Conservation (phyloP, 148 eudicot species). For the Nyssa sinensis region DNA sequence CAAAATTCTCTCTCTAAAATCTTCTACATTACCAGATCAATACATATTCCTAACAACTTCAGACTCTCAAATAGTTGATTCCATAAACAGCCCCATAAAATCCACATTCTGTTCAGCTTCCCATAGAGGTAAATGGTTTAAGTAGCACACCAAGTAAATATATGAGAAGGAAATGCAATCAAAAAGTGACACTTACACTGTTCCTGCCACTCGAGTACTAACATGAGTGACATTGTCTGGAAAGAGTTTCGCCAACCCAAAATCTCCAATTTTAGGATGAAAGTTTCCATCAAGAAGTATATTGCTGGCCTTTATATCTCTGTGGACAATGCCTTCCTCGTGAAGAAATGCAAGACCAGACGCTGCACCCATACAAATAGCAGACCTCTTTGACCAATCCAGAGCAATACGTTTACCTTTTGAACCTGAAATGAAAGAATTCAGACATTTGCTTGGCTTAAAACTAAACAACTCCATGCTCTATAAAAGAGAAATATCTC, state of each 20-base stretch:
- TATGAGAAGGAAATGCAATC: neutral
- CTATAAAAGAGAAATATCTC: neutral
- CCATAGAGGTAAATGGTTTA: neutral
- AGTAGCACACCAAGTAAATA: neutral
- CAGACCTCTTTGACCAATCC: slow-evolving; percentile 52
- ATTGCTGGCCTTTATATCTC: slow-evolving; percentile 66
- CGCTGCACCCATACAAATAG: slow-evolving; percentile 58
- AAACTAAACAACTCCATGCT: neutral
- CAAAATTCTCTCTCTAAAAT: neutral
- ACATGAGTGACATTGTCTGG: slow-evolving; percentile 51
- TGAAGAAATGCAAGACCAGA: slow-evolving; percentile 69
- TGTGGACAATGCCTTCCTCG: slow-evolving; percentile 57
- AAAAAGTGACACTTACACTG: slow-evolving; percentile 33
- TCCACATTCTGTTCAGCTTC: neutral
- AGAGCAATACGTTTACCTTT: slow-evolving; percentile 24
- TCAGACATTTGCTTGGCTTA: neutral
- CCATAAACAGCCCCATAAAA: neutral
- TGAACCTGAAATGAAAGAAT: slow-evolving; percentile 26
- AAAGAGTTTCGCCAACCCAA: slow-evolving; percentile 53
- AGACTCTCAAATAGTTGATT: neutral
- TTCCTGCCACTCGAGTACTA: slow-evolving; percentile 52
- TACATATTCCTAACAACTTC: slow-evolving; percentile 7
- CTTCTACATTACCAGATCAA: neutral
- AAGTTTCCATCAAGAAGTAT: slow-evolving; percentile 52
- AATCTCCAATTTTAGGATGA: slow-evolving; percentile 60